Percentiles rank a stretch among this genome's conserved stretches.
These are phyloP conservation scores for Monoraphidium neglectum DNA, from an alignment of 139 green algal species.

Conservation along the genomic window DNA sequence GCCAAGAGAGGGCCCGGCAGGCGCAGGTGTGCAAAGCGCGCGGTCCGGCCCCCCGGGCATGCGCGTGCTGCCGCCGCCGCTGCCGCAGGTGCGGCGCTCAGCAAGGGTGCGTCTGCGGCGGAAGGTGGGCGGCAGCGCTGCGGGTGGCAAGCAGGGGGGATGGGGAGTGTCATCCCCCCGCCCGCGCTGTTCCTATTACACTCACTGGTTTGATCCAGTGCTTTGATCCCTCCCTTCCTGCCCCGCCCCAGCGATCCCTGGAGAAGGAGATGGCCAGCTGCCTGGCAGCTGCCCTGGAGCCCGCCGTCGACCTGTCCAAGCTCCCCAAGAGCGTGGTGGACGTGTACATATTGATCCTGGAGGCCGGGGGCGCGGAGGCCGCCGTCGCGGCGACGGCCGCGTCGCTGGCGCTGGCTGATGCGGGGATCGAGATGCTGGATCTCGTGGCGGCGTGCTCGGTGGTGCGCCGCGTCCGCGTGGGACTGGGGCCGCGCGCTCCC, in stretches of 20 bases:
- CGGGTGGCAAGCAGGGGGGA: too few species aligned
- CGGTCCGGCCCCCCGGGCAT: background rate
- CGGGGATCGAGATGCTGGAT: constrained; percentile 48
- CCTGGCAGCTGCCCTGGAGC: constrained; percentile 43
- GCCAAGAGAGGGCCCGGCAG: constrained; percentile 1
- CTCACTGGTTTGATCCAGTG: too few species aligned
- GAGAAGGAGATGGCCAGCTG: constrained; percentile 24
- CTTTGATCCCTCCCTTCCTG: background rate
- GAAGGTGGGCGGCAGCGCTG: too few species aligned
- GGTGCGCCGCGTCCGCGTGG: constrained; percentile 17
- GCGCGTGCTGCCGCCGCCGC: too few species aligned
- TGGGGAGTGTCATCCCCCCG: background rate
- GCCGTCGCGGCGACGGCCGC: background rate
- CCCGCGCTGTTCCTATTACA: background rate
- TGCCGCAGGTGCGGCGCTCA: too few species aligned
- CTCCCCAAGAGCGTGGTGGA: constrained; percentile 76
- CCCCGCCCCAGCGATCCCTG: constrained; percentile 14
- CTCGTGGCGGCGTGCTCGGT: constrained; percentile 58
- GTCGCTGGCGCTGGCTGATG: background rate
- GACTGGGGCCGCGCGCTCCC: background rate
- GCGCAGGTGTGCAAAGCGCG: constrained; percentile 3
- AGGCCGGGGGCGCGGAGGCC: constrained; percentile 18
- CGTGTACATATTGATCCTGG: constrained; percentile 61
- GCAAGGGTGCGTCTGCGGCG: too few species aligned
- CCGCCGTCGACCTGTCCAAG: constrained; percentile 41